These are phyloP conservation scores for Grosmannia serpens DNA, from an alignment of 2,329 filamentous ascomycete species.

Conservation along the genomic window DNA sequence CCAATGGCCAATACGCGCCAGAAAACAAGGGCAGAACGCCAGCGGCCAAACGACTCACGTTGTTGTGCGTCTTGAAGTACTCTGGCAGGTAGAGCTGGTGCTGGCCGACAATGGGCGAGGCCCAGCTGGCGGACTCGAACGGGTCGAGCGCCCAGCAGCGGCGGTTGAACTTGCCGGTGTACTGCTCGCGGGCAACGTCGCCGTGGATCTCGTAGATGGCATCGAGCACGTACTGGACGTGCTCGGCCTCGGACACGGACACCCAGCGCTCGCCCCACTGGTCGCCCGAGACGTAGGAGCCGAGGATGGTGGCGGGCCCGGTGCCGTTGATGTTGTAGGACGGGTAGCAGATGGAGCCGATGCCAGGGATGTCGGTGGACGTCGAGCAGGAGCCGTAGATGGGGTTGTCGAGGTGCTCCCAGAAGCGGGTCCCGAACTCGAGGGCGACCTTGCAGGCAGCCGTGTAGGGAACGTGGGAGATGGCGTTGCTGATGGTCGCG, in stretches of 20 bases:
- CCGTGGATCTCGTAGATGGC: conserved; percentile 60
- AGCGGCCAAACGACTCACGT: conserved; percentile 22
- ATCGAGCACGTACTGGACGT: conserved; percentile 50
- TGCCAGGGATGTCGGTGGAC: conserved; percentile 44
- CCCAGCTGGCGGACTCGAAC: conserved; percentile 52
- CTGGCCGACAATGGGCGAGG: conserved; percentile 47
- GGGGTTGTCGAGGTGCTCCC: conserved; percentile 36
- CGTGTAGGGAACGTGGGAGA: conserved; percentile 32
- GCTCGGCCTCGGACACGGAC: conserved; percentile 43
- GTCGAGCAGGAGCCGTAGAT: conserved; percentile 55
- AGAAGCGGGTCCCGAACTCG: conserved; percentile 55
- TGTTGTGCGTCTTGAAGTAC: conserved; percentile 59
- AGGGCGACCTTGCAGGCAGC: conserved; percentile 49
- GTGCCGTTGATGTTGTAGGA: conserved; percentile 54
- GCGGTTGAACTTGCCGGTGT: conserved; percentile 52
- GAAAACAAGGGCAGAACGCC: neutral
- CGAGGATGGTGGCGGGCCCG: conserved; percentile 50
- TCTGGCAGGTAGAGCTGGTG: conserved; percentile 59
- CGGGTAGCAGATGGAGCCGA: conserved; percentile 55
- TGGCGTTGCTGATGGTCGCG: conserved; percentile 32
- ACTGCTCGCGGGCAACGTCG: conserved; percentile 45
- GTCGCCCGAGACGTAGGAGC: conserved; percentile 40
- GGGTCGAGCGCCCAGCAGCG: conserved; percentile 55
- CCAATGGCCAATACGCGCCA: too few species aligned
- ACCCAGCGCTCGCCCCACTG: conserved; percentile 26